These are phyloP conservation scores for Lichtheimia ramosa DNA, from an alignment of 371 early-diverging fungal species.

Conservation along the genomic window DNA sequence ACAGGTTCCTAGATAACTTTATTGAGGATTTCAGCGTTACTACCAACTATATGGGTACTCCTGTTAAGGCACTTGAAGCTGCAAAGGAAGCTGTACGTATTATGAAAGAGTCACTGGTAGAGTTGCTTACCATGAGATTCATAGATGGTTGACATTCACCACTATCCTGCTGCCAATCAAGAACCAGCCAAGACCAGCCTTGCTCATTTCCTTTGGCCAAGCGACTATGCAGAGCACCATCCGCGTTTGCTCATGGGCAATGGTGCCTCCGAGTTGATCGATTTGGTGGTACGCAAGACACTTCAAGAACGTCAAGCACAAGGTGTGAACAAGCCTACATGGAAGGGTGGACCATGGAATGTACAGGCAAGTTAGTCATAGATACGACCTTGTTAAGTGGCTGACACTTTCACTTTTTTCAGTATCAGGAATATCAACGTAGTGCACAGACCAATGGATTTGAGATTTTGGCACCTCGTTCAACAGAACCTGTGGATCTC, in stretches of 20 bases:
- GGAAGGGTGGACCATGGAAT: conserved; percentile 84
- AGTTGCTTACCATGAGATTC: background rate
- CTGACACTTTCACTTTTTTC: conserved; percentile 7
- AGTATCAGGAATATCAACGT: conserved; percentile 88
- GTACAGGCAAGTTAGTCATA: conserved; percentile 52
- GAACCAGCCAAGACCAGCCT: conserved; percentile 83
- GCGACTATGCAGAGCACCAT: conserved; percentile 40
- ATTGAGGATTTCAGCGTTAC: conserved; percentile 88
- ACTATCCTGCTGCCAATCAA: conserved; percentile 88
- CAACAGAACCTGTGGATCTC: conserved; percentile 57
- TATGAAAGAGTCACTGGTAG: background rate
- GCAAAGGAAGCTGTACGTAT: conserved; percentile 70
- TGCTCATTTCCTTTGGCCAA: conserved; percentile 80
- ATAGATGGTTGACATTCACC: conserved; percentile 69
- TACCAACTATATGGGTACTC: conserved; percentile 83
- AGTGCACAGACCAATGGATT: conserved; percentile 75
- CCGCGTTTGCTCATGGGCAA: conserved; percentile 76
- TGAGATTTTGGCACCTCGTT: conserved; percentile 57
- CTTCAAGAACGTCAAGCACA: conserved; percentile 41
- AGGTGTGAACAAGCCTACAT: conserved; percentile 41
- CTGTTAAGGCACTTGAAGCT: conserved; percentile 67
- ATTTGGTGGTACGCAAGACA: conserved; percentile 76
- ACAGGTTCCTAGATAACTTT: conserved; percentile 77
- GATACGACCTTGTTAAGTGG: background rate
- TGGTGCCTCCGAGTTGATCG: conserved; percentile 86